Evolutionary conservation across 208 protist species (phyloP).

Genomic region (Porcisia hertigi): DNA sequence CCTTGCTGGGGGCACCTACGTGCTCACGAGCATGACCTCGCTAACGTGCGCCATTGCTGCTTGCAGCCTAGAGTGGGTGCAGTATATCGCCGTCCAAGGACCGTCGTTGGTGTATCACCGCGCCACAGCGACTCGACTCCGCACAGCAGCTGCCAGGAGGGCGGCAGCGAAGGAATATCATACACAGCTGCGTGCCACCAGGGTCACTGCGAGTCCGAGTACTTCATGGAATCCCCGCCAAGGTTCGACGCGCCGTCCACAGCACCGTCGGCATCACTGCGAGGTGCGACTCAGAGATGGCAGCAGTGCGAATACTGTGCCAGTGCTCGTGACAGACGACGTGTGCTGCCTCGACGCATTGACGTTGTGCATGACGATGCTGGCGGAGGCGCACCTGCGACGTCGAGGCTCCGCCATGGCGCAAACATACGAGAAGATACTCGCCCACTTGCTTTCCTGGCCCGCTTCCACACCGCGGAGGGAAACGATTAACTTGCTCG

Average conservation of each 20-base stretch:
- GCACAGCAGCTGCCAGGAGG: conserved; percentile 3
- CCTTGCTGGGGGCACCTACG: conserved; percentile 38
- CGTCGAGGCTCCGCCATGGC: conserved; percentile 21
- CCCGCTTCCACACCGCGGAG: conserved; percentile 44
- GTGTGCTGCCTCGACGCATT: conserved; percentile 50
- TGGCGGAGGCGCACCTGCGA: conserved; percentile 38
- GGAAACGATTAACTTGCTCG: conserved; percentile 61
- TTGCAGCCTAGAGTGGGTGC: conserved; percentile 68
- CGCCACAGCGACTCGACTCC: conserved; percentile 37
- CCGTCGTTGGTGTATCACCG: conserved; percentile 53
- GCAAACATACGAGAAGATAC: conserved; percentile 45
- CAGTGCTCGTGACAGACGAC: conserved; percentile 22
- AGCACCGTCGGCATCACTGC: conserved; percentile 43
- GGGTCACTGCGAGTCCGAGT: background rate
- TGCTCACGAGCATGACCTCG: conserved; percentile 54
- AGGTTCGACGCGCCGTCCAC: conserved; percentile 19
- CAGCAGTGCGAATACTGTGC: background rate
- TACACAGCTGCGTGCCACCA: background rate
- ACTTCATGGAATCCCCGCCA: conserved; percentile 17
- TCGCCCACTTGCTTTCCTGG: conserved; percentile 47
- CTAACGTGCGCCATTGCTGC: conserved; percentile 64
- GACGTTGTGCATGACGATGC: conserved; percentile 46
- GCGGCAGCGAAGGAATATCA: conserved; percentile 2
- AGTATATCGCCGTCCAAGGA: conserved; percentile 50
- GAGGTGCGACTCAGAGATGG: conserved; percentile 6